These are phyloP conservation scores for Microdochium trichocladiopsis DNA, from an alignment of 2,329 filamentous ascomycete genomes.

Conservation along the genomic window DNA sequence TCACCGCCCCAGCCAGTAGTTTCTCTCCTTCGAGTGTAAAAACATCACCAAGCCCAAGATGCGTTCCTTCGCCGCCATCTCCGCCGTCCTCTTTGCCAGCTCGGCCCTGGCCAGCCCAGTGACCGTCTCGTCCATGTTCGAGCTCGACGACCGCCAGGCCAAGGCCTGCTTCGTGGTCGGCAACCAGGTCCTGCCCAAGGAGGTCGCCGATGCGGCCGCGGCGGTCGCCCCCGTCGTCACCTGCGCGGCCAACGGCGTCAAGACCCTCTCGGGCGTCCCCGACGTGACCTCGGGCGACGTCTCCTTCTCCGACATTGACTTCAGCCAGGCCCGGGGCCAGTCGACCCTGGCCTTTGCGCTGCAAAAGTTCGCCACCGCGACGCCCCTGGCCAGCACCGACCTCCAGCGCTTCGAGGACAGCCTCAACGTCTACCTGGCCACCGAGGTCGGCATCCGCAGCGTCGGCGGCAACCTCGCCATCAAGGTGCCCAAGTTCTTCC, in stretches of 20 bases:
- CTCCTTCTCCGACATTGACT: slow-evolving; percentile 49
- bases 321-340: slow-evolving; percentile 34
- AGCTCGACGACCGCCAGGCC: not conserved
- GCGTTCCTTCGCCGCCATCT: not conserved
- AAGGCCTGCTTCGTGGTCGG: slow-evolving; percentile 48
- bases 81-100: not conserved
- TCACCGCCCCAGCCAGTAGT: not conserved
- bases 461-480: slow-evolving; percentile 45
- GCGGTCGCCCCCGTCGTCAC: slow-evolving; percentile 36
- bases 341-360: slow-evolving; percentile 48
- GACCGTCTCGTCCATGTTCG: no score
- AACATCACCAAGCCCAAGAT: not conserved
- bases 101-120: not conserved
- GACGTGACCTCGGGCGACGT: slow-evolving; percentile 45
- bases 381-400: slow-evolving; percentile 39
- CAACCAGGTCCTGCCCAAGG: slow-evolving; percentile 38
- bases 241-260: slow-evolving; percentile 33
- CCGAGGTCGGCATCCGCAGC: slow-evolving; percentile 50
- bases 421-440: slow-evolving; percentile 50
- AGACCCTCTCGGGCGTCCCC: slow-evolving; percentile 45
- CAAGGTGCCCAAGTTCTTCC: slow-evolving; percentile 58
- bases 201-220: slow-evolving; percentile 35
- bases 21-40: not conserved
- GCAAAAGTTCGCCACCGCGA: slow-evolving; percentile 41
- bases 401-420: slow-evolving; percentile 43